These are phyloP conservation scores for Aspergillus incahuasiensis DNA, from an alignment of 495 filamentous ascomycete genomes.

Conservation along the genomic window DNA sequence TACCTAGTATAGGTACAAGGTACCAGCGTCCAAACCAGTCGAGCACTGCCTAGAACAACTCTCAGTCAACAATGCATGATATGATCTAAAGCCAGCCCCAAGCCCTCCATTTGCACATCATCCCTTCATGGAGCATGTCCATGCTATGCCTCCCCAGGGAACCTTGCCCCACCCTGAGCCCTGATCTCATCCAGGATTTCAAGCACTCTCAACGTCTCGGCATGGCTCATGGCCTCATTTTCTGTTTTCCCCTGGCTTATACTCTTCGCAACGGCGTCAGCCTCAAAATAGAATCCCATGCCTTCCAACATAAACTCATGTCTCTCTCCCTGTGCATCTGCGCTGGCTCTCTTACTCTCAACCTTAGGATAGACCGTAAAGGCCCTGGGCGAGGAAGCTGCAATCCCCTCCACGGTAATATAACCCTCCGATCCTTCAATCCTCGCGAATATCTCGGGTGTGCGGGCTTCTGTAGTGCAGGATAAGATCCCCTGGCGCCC, in stretches of 20 bases:
- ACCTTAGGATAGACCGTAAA: conserved; percentile 17
- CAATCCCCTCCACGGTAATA: conserved; percentile 18
- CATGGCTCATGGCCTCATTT: conserved; percentile 58
- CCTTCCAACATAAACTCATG: conserved; percentile 32
- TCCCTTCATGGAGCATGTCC: no score
- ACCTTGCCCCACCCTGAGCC: neutral
- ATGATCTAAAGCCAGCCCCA: no score
- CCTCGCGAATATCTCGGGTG: conserved; percentile 9
- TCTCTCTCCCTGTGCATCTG: conserved; percentile 15
- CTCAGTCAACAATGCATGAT: no score
- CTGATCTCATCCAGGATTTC: conserved; percentile 66
- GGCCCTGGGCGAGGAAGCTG: conserved; percentile 16
- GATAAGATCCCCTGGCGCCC: conserved; percentile 21
- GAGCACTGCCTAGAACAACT: no score
- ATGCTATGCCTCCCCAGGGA: neutral
- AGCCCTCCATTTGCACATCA: no score
- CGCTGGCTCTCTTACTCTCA: neutral
- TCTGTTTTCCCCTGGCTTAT: conserved; percentile 64
- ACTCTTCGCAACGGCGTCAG: conserved; percentile 70
- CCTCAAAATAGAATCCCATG: conserved; percentile 76
- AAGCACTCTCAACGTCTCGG: conserved; percentile 75
- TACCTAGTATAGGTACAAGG: no score
- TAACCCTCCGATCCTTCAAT: conserved; percentile 20
- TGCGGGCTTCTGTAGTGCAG: conserved; percentile 15
- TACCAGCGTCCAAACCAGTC: no score